Conservation (phyloP, 768 basidiomycete species). For the Serendipita sp. region DNA sequence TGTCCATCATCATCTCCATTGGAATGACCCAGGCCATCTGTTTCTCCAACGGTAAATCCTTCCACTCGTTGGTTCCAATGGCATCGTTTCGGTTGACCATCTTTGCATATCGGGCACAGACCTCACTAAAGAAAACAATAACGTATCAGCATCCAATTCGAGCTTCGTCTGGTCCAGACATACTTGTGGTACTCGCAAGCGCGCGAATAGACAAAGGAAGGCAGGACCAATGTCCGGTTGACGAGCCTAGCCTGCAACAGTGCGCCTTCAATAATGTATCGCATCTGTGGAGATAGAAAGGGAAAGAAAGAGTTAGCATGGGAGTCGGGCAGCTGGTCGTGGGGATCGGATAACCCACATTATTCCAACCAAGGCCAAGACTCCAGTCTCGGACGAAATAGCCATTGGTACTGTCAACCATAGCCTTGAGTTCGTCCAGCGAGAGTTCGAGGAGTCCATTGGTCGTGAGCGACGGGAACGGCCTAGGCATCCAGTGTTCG, state of each 20-base stretch:
- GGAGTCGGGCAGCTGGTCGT: neutral
- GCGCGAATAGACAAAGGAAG: constrained; percentile 32
- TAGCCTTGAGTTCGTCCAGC: constrained; percentile 21
- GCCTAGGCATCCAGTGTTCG: neutral
- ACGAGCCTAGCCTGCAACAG: constrained; percentile 29
- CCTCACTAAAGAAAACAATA: constrained; percentile 3
- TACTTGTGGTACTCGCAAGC: constrained; percentile 29
- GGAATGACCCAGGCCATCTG: constrained; percentile 10
- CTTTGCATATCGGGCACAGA: constrained; percentile 9
- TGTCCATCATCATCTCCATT: constrained; percentile 12
- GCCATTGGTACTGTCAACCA: constrained; percentile 26
- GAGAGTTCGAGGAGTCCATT: constrained; percentile 15
- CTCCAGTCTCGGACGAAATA: constrained; percentile 32
- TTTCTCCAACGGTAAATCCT: neutral
- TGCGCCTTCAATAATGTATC: constrained; percentile 33
- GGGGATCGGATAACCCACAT: constrained; percentile 20
- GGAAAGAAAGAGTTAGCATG: neutral
- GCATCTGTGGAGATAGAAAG: constrained; percentile 25
- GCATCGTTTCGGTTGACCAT: constrained; percentile 13
- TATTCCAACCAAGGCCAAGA: constrained; percentile 33
- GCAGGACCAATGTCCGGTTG: constrained; percentile 30
- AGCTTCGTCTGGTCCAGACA: constrained; percentile 10
- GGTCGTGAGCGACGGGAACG: neutral
- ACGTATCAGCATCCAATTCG: neutral
- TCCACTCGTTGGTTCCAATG: constrained; percentile 10